phyloP scores from a whole-genome alignment of 768 basidiomycete species.

The Pulveroboletus sp. region DNA sequence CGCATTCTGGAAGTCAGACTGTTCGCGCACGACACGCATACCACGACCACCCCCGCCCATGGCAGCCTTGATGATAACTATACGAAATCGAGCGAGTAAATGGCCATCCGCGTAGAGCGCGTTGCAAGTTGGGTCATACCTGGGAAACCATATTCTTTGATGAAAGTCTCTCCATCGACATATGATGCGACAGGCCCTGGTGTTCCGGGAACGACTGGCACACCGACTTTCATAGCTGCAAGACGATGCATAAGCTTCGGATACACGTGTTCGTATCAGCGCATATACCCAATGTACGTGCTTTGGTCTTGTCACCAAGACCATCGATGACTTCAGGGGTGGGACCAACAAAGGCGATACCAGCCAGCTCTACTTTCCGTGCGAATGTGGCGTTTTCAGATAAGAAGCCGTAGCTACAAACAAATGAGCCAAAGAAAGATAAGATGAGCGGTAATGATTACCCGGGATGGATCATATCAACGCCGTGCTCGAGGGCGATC shows the following conservation, averaged over 20 bases:
- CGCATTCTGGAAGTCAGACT: conserved; percentile 83
- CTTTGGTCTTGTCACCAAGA: conserved; percentile 98
- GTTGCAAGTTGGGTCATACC: conserved; percentile 39
- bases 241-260: conserved; percentile 2
- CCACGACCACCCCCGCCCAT: conserved; percentile 99
- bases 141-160: conserved; percentile 95
- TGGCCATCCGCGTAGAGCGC: conserved; percentile 3
- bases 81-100: conserved; percentile 19
- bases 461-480: conserved; percentile 99
- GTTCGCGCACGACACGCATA: conserved; percentile 97
- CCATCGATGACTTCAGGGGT: conserved; percentile 95
- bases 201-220: conserved; percentile 97
- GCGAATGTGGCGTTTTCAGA: conserved; percentile 97
- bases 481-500: conserved; percentile 95
- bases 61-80: conserved; percentile 98
- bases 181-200: conserved; percentile 87
- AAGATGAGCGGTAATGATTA: conserved; percentile 31
- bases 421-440: conserved; percentile 3
- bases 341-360: conserved; percentile 95
- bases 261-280: background rate
- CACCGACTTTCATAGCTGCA: conserved; percentile 82
- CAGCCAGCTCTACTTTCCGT: conserved; percentile 96
- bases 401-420: conserved; percentile 87
- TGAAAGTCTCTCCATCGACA: conserved; percentile 81
- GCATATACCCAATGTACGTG: conserved; percentile 73